These are phyloP conservation scores for Misopates orontium DNA, from an alignment of 257 asterid species.

Conservation along the genomic window DNA sequence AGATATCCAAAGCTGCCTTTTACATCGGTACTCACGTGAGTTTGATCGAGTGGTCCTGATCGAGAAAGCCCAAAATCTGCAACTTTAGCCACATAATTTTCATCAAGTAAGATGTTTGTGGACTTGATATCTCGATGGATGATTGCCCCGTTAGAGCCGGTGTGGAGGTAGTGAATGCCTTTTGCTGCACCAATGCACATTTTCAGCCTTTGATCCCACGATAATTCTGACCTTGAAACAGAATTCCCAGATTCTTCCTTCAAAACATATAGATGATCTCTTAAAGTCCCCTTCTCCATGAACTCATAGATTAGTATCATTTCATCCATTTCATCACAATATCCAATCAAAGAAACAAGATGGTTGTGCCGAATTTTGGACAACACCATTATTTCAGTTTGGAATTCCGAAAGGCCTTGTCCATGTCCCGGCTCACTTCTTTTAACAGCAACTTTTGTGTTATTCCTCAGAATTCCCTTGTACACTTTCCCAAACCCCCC, in stretches of 20 bases:
- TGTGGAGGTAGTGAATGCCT: conserved; percentile 58
- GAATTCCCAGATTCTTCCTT: conserved; percentile 16
- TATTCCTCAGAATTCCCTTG: conserved; percentile 45
- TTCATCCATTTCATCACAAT: conserved; percentile 52
- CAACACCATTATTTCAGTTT: conserved; percentile 50
- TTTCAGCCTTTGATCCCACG: conserved; percentile 55
- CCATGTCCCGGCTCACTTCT: conserved; percentile 55
- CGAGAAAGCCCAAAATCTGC: conserved; percentile 68
- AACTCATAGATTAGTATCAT: conserved; percentile 65
- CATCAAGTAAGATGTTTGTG: conserved; percentile 61
- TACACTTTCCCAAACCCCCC: conserved; percentile 78
- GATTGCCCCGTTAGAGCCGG: conserved; percentile 40
- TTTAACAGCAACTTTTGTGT: conserved; percentile 58
- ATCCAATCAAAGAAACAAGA: conserved; percentile 64
- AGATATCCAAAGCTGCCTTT: conserved; percentile 69
- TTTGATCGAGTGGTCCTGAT: conserved; percentile 37
- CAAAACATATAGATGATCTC: conserved; percentile 49
- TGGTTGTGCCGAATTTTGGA: conserved; percentile 60
- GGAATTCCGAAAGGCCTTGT: conserved; percentile 60
- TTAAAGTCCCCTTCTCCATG: conserved; percentile 62
- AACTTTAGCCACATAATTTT: conserved; percentile 56
- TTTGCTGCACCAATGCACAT: conserved; percentile 57
- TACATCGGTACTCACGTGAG: conserved; percentile 48
- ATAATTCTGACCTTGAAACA: conserved; percentile 15
- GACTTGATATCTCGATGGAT: conserved; percentile 70